These are phyloP conservation scores for Aplosporella prunicola DNA, from an alignment of 2,329 filamentous ascomycete species.

Conservation along the genomic window DNA sequence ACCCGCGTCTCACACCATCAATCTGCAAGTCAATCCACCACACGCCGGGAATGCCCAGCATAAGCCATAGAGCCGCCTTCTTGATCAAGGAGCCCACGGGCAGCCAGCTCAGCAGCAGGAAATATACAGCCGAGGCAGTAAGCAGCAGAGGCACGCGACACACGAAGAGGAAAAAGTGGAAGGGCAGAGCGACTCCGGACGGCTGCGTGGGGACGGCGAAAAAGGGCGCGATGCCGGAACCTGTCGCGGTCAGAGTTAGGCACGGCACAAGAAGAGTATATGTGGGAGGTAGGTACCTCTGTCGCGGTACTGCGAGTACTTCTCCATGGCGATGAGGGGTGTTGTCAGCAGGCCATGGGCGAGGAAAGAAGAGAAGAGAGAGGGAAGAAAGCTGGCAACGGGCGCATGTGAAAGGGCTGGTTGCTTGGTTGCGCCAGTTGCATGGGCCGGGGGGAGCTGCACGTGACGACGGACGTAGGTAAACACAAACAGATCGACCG, in stretches of 20 bases:
- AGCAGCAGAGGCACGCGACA: conserved; percentile 73
- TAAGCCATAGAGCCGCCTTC: conserved; percentile 78
- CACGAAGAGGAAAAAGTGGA: conserved; percentile 65
- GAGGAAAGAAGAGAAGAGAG: not conserved
- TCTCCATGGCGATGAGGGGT: conserved; percentile 59
- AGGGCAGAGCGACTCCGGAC: conserved; percentile 52
- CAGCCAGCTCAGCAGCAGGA: conserved; percentile 72
- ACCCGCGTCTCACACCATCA: conserved; percentile 90
- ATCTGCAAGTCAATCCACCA: conserved; percentile 99
- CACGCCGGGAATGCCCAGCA: conserved; percentile 81
- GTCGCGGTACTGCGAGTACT: conserved; percentile 87
- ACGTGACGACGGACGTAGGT: too few relatives aligned
- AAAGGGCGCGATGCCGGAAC: conserved; percentile 93
- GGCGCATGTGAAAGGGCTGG: not conserved
- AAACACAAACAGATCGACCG: too few relatives aligned
- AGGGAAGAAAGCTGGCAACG: not conserved
- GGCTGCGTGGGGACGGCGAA: conserved; percentile 65
- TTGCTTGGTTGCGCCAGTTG: too few relatives aligned
- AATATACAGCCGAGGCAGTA: conserved; percentile 59
- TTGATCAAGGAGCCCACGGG: conserved; percentile 60
- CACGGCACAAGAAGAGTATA: too few relatives aligned
- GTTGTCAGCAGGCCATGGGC: not conserved
- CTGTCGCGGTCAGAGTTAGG: conserved; percentile 41
- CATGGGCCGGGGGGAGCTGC: too few relatives aligned
- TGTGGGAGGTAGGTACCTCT: conserved; percentile 52